phyloP scores from a whole-genome alignment of 1,284 basidiomycete genomes.

The Ustilago cynodontis region DNA sequence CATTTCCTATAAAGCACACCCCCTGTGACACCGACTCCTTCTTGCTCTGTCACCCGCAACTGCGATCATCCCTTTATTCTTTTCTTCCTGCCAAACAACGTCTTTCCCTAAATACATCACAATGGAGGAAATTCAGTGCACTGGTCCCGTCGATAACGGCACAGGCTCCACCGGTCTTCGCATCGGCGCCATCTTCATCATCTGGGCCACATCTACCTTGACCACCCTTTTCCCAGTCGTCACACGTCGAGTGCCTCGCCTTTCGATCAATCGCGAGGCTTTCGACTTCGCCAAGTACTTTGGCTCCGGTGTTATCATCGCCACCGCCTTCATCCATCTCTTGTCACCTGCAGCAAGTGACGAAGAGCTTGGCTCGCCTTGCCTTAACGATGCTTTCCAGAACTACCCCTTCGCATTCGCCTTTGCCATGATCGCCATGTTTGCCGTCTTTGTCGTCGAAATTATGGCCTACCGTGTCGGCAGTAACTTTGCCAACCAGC shows the following conservation, averaged over 20 bases:
- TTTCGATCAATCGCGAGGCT: slow-evolving; percentile 65
- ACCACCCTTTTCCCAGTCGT: slow-evolving; percentile 88
- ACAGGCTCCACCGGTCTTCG: slow-evolving; percentile 51
- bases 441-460: slow-evolving; percentile 64
- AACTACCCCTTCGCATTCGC: slow-evolving; percentile 62
- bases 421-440: slow-evolving; percentile 66
- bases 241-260: slow-evolving; percentile 74
- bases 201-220: slow-evolving; percentile 74
- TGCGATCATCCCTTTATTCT: not conserved
- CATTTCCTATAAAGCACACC: not conserved
- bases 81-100: not conserved
- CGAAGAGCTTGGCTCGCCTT: slow-evolving; percentile 60
- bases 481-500: slow-evolving; percentile 40
- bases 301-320: slow-evolving; percentile 80
- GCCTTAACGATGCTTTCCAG: slow-evolving; percentile 59
- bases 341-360: slow-evolving; percentile 54
- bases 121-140: slow-evolving; percentile 44
- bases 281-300: slow-evolving; percentile 87
- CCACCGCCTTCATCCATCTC: slow-evolving; percentile 76
- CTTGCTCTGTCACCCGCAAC: not conserved
- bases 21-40: not conserved
- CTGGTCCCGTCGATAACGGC: slow-evolving; percentile 38
- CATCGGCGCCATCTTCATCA: slow-evolving; percentile 88
- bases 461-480: slow-evolving; percentile 66
- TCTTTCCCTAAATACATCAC: not conserved